phyloP scores from a whole-genome alignment of 2,329 filamentous ascomycete genomes.

The Penicillium sp. region DNA sequence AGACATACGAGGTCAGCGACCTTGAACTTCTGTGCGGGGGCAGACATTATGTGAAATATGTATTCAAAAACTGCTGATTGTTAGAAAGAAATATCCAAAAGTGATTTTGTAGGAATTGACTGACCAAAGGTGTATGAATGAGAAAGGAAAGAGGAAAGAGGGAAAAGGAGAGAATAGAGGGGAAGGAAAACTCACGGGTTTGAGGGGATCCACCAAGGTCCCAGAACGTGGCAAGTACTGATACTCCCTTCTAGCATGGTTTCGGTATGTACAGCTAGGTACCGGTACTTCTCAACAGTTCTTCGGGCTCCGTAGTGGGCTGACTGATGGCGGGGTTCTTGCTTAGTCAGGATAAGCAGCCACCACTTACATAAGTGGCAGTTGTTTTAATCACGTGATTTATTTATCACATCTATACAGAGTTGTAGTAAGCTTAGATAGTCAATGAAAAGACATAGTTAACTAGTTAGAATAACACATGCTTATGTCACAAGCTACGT shows the following conservation, averaged over 20 bases:
- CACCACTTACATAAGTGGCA: neutral
- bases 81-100: conserved; percentile 3
- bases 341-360: neutral
- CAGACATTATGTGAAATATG: conserved; percentile 54
- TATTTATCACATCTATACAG: too few species aligned
- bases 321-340: conserved; percentile 15
- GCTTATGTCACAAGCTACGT: neutral
- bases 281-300: conserved; percentile 12
- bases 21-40: conserved; percentile 92
- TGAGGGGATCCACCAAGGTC: conserved; percentile 4
- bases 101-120: neutral
- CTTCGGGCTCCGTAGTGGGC: conserved; percentile 6
- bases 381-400: neutral
- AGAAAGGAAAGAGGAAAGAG: conserved; percentile 11
- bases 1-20: conserved; percentile 80
- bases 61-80: conserved; percentile 11
- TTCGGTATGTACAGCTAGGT: neutral
- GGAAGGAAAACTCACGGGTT: conserved; percentile 20
- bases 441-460: too few species aligned
- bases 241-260: neutral
- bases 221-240: neutral
- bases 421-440: too few species aligned
- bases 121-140: conserved; percentile 12
- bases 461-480: neutral
- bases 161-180: conserved; percentile 16